A percentile compares a stretch with the other conserved stretches of the same genome.
Evolutionary conservation across 768 basidiomycete genomes (phyloP).

Genomic region (Psilocybe cyanescens): DNA sequence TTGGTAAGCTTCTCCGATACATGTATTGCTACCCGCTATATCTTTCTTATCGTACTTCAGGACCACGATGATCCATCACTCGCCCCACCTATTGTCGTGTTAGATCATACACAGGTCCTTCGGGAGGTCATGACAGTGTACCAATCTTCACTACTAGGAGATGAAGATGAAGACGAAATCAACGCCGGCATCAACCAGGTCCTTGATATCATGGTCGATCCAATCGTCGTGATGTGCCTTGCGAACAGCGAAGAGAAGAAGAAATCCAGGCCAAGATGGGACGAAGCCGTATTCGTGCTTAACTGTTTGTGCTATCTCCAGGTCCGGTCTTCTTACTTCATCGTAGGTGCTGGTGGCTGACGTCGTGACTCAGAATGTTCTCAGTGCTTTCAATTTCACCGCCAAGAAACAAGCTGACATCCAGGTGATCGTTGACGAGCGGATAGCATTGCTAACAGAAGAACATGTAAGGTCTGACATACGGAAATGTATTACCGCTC

Average conservation of each 20-base stretch:
- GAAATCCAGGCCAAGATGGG: constrained; percentile 65
- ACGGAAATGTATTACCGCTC: constrained; percentile 6
- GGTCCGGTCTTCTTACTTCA: constrained; percentile 43
- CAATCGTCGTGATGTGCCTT: constrained; percentile 77
- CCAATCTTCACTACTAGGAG: constrained; percentile 80
- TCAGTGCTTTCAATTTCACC: constrained; percentile 75
- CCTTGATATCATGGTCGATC: constrained; percentile 84
- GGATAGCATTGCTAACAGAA: constrained; percentile 67
- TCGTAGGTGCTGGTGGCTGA: constrained; percentile 3
- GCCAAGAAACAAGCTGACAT: constrained; percentile 59
- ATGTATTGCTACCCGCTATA: not conserved
- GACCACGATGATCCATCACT: constrained; percentile 72
- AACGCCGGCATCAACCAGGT: constrained; percentile 65
- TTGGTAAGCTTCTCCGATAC: constrained; percentile 43
- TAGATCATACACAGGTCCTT: constrained; percentile 83
- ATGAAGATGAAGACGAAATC: constrained; percentile 49
- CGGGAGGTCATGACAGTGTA: constrained; percentile 91
- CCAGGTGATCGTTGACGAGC: constrained; percentile 60
- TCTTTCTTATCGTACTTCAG: constrained; percentile 35
- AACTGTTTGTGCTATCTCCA: constrained; percentile 86
- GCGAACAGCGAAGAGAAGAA: constrained; percentile 69
- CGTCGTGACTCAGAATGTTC: constrained; percentile 48
- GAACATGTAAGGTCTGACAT: constrained; percentile 71
- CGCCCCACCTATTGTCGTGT: constrained; percentile 74
- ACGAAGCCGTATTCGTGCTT: constrained; percentile 79